Evolutionary conservation across 2,329 filamentous ascomycete species (phyloP).

Genomic region (Phialophora expanda): DNA sequence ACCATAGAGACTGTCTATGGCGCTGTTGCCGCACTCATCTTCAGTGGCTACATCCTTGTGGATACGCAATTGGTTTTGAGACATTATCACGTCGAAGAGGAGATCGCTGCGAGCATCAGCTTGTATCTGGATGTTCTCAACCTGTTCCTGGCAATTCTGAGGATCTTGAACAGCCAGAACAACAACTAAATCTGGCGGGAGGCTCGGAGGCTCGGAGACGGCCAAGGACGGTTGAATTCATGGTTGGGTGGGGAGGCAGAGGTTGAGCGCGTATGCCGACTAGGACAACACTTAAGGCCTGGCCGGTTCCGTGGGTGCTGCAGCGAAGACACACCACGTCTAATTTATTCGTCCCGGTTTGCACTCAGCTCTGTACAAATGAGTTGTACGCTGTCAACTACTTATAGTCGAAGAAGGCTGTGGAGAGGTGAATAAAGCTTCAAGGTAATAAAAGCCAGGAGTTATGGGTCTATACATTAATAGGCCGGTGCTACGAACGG

Average conservation of each 20-base stretch:
- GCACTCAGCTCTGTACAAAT: neutral
- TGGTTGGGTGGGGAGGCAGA: neutral
- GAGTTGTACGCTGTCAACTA: neutral
- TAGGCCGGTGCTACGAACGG: neutral
- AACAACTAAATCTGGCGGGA: conserved; percentile 70
- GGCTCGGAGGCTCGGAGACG: neutral
- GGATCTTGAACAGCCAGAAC: conserved; percentile 87
- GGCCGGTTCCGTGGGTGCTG: too few relatives aligned
- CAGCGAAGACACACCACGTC: neutral
- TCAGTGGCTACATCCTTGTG: conserved; percentile 92
- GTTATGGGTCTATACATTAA: neutral
- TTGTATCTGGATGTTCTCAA: conserved; percentile 97
- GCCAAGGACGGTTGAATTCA: neutral
- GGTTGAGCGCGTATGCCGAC: neutral
- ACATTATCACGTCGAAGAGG: conserved; percentile 96
- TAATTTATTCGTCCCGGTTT: neutral
- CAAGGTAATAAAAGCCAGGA: neutral
- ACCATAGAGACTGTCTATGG: conserved; percentile 85
- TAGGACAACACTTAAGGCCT: neutral
- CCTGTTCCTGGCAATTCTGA: conserved; percentile 91
- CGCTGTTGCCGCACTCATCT: conserved; percentile 79
- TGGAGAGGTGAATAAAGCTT: neutral
- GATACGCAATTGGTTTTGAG: conserved; percentile 96
- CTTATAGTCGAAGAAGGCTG: neutral
- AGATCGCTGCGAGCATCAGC: conserved; percentile 93